Conservation (phyloP, 257 asterid species). For the Leptodermis oblonga region DNA sequence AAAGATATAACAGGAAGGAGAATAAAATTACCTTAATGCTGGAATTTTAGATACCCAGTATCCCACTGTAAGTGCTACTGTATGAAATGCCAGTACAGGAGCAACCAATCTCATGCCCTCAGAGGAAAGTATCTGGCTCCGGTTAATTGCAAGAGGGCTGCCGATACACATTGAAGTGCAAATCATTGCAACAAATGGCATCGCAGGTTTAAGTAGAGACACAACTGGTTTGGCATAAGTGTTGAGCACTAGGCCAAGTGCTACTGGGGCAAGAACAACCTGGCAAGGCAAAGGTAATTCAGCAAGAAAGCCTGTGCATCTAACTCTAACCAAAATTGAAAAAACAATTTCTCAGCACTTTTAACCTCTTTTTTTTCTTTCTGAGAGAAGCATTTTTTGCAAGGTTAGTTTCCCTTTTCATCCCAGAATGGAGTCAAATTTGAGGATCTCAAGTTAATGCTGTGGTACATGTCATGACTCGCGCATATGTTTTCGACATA, state of each 20-base stretch:
- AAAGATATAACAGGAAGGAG: constrained; percentile 1
- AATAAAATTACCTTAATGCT: constrained; percentile 53
- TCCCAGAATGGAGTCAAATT: too few relatives aligned
- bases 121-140: constrained; percentile 71
- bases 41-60: constrained; percentile 81
- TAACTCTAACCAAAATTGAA: not conserved
- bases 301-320: not conserved
- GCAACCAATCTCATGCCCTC: constrained; percentile 78
- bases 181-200: constrained; percentile 93
- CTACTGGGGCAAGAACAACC: constrained; percentile 90
- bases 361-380: too few relatives aligned
- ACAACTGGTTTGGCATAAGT: constrained; percentile 86
- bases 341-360: not conserved
- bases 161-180: constrained; percentile 97
- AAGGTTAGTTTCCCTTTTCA: not conserved
- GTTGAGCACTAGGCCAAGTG: constrained; percentile 78
- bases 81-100: constrained; percentile 81
- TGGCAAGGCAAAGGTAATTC: constrained; percentile 20
- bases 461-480: not conserved
- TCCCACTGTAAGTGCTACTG: constrained; percentile 75
- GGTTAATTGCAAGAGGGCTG: constrained; percentile 92
- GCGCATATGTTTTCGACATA: too few relatives aligned
- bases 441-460: not conserved
- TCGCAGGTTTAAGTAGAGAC: constrained; percentile 73
- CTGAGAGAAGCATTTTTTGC: too few relatives aligned